Percentiles rank a stretch among this genome's conserved stretches.
phyloP scores from a whole-genome alignment of 306 rosid species.

The Oemleria cerasiformis region DNA sequence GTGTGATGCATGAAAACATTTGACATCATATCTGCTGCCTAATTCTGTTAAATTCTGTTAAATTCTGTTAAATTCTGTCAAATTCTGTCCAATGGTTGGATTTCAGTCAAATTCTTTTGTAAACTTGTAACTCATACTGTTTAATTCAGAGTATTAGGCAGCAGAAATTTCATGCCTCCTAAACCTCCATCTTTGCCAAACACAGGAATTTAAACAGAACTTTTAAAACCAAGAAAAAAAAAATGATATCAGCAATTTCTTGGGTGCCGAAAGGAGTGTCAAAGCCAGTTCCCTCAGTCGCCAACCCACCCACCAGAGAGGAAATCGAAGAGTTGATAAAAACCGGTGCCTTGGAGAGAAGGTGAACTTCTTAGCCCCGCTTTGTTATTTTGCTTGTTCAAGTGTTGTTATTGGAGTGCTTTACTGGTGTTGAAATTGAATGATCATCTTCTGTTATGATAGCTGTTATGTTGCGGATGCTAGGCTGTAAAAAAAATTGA shows the following conservation, averaged over 20 bases:
- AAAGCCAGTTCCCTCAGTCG: conserved; percentile 49
- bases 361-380: conserved; percentile 8
- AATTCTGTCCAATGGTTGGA: too few relatives aligned
- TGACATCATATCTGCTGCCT: too few relatives aligned
- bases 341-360: conserved; percentile 26
- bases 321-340: conserved; percentile 54
- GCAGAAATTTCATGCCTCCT: too few relatives aligned
- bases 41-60: too few relatives aligned
- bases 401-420: neutral
- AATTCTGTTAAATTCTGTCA: too few relatives aligned
- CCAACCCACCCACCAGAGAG: conserved; percentile 68
- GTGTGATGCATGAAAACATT: too few relatives aligned
- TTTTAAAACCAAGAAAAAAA: neutral
- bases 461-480: neutral
- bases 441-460: neutral
- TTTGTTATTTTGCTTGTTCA: neutral
- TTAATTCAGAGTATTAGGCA: too few relatives aligned
- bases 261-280: conserved; percentile 82
- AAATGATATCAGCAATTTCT: conserved; percentile 63
- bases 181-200: neutral
- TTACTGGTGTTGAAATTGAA: neutral
- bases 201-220: neutral
- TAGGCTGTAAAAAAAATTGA: neutral
- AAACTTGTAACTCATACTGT: conserved; percentile 9
- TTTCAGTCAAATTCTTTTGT: conserved; percentile 16